These are phyloP conservation scores for Kurtzmaniella fragi DNA, from an alignment of 805 yeast species.

Conservation along the genomic window DNA sequence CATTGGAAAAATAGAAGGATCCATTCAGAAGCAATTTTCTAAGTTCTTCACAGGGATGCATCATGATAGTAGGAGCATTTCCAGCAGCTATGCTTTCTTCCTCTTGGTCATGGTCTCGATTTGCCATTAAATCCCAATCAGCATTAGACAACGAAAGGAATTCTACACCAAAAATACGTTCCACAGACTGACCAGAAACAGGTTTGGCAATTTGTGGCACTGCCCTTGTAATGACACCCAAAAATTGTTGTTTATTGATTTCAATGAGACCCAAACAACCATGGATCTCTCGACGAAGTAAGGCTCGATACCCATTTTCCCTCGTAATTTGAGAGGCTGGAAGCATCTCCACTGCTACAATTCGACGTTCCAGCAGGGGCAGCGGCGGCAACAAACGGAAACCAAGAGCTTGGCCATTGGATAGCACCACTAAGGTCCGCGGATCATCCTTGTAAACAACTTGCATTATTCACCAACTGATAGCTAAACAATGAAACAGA, in stretches of 20 bases:
- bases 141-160: constrained; percentile 69
- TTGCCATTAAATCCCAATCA: constrained; percentile 70
- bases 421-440: constrained; percentile 23
- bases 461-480: constrained; percentile 18
- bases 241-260: constrained; percentile 59
- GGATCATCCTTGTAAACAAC: constrained; percentile 27
- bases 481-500: background rate
- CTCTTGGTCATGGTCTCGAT: constrained; percentile 24
- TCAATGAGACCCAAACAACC: constrained; percentile 83
- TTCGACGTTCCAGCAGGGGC: constrained; percentile 12
- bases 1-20: constrained; percentile 86
- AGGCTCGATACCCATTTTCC: constrained; percentile 30
- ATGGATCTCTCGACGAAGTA: constrained; percentile 37
- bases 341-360: constrained; percentile 46
- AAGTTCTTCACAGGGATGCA: constrained; percentile 79
- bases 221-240: constrained; percentile 76
- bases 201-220: constrained; percentile 74
- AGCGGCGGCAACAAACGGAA: constrained; percentile 15
- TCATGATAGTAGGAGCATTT: constrained; percentile 10
- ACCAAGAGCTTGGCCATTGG: constrained; percentile 26
- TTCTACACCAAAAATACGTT: constrained; percentile 79
- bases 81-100: constrained; percentile 2
- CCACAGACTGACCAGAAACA: constrained; percentile 69
- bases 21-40: constrained; percentile 79
- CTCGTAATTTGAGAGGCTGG: constrained; percentile 31